A percentile compares a stretch with the other conserved stretches of the same genome.
Evolutionary conservation across 2,329 filamentous ascomycete genomes (phyloP).

Genomic region (Emydomyces testavorans): DNA sequence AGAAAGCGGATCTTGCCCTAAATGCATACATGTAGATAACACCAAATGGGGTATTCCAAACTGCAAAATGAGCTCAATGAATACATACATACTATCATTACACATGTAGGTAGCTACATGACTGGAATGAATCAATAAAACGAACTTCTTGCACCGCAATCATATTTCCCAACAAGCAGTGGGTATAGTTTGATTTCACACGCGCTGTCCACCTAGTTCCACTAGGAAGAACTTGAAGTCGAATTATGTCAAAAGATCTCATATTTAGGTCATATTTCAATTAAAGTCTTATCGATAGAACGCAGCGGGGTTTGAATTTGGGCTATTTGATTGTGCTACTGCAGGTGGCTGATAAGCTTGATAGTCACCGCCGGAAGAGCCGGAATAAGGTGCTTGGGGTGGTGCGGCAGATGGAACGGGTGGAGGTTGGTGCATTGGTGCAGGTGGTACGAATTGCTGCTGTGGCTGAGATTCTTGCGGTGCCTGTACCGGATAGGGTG

Average conservation of each 20-base stretch:
- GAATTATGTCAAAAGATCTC: not conserved
- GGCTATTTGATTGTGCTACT: conserved; percentile 20
- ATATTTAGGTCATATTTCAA: not conserved
- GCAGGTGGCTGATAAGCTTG: conserved; percentile 29
- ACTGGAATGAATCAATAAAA: not conserved
- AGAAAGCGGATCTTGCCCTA: too few relatives aligned
- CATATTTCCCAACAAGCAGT: not conserved
- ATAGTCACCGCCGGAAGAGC: conserved; percentile 24
- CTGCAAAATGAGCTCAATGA: too few relatives aligned
- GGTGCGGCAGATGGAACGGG: conserved; percentile 25
- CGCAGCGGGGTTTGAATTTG: conserved; percentile 28
- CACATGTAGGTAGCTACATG: not conserved
- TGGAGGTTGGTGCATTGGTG: conserved; percentile 25
- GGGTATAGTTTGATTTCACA: not conserved
- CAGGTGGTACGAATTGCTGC: conserved; percentile 9
- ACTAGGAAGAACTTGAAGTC: not conserved
- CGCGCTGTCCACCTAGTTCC: too few relatives aligned
- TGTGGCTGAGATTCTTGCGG: conserved; percentile 14
- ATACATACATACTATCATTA: conserved; percentile 2
- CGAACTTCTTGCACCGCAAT: too few relatives aligned
- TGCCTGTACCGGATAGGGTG: conserved; percentile 24
- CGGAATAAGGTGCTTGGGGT: conserved; percentile 27
- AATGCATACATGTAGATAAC: too few relatives aligned
- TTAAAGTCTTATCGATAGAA: conserved; percentile 28
- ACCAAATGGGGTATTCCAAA: too few relatives aligned